Base-by-base conservation (phyloP, 768 basidiomycete species). In the Pulveroboletus sp. region DNA sequence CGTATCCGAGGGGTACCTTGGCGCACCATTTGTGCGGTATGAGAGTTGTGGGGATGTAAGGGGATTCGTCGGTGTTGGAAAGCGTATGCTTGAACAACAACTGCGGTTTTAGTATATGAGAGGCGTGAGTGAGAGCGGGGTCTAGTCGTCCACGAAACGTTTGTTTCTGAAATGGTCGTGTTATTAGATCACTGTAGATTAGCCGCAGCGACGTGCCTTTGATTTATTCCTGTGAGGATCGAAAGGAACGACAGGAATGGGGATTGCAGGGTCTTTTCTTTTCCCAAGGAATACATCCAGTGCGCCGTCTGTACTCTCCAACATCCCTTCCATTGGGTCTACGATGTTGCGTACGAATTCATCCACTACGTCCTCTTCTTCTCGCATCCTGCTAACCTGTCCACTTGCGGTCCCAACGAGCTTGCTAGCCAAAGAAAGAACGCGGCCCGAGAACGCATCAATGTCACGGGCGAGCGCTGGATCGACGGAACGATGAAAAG, bases 401-500 rank as follows among this genome's bases (percentile, higher is more conserved):
- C 76, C 75, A 13, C 75, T 68, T 10, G 76, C 75, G 3, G 85
- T 66, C 21, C 64, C 59, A 36, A 97, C 62, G 16, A 94, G 72
- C 45, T 72, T 74, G 62, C 87, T 86, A 2, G 85, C 79, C 19
- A 93, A 59, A 8, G 72, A 65, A 19, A 97, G 75, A 3, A 94
- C 75, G 25, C 81, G 75, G 14, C 75, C 68, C 0, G 89, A 85
- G 47, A 88, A 78, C 4, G 61, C 66, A 59, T 97, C 94, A 31
- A 97, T 68, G 35, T 84, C 79, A 45, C 73, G 72, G 2, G 85
- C 86, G 45, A 97, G 75, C 2, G 69, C 72, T 5, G 78, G 68
- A 65, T 94, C 87, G 53, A 98, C 80, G 2, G 94, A 89, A 20
- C 90, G 85, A 68, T 97, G 90, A 67, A 94, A 97, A n/a, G 75